Conservation (phyloP, 108 stramenopile species). For the Mayamaea pseudoterrestris region DNA sequence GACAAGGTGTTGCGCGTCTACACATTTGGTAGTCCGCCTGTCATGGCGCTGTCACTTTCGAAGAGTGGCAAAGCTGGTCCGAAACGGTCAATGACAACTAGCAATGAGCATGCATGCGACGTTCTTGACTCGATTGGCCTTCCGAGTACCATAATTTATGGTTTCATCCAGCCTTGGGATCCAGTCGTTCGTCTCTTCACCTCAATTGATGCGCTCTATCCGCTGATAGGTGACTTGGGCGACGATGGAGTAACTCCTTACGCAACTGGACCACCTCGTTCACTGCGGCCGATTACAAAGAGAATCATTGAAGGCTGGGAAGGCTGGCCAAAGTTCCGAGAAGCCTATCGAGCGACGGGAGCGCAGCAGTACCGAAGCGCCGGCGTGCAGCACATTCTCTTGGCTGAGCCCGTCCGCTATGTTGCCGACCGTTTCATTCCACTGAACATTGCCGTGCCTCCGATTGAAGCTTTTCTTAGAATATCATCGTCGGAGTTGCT, state of each 20-base stretch:
- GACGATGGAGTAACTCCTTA: conserved; percentile 58
- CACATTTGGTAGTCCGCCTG: conserved; percentile 62
- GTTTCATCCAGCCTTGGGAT: conserved; percentile 77
- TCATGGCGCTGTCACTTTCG: conserved; percentile 14
- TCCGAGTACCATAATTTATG: conserved; percentile 40
- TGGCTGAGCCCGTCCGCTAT: conserved; percentile 64
- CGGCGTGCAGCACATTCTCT: conserved; percentile 51
- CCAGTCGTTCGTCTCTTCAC: conserved; percentile 62
- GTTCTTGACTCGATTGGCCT: conserved; percentile 48
- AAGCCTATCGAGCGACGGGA: conserved; percentile 25
- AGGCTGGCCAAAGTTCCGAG: conserved; percentile 72
- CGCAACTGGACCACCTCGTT: conserved; percentile 56
- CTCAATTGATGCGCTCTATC: conserved; percentile 61
- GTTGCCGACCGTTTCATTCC: conserved; percentile 62
- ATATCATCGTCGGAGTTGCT: conserved; percentile 46
- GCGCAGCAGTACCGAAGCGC: conserved; percentile 41
- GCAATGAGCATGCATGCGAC: conserved; percentile 18
- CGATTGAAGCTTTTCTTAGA: conserved; percentile 34
- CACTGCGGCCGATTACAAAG: conserved; percentile 53
- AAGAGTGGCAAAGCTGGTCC: background rate
- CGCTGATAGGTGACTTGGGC: conserved; percentile 75
- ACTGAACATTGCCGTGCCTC: conserved; percentile 56
- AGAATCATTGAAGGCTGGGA: conserved; percentile 61
- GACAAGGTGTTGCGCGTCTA: conserved; percentile 48
- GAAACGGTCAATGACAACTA: background rate